Conservation (phyloP, 2,329 filamentous ascomycete genomes). For the Berkeleyomyces rouxiae region DNA sequence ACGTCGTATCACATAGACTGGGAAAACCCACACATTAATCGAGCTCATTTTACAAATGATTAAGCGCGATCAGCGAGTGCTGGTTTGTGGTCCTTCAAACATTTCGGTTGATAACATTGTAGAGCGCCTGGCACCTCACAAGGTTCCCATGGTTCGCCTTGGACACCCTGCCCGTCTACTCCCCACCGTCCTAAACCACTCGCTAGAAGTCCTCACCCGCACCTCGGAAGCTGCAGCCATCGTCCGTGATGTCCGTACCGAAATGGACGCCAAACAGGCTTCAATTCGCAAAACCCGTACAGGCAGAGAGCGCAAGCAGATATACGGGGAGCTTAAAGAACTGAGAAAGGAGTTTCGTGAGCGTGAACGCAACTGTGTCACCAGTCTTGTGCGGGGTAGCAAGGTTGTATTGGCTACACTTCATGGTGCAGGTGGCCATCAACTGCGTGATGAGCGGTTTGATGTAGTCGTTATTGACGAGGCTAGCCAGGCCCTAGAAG, state of each 20-base stretch:
- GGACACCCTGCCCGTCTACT: slow-evolving; percentile 85
- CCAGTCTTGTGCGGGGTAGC: slow-evolving; percentile 55
- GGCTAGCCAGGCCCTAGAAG: slow-evolving; percentile 86
- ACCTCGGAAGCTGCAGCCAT: slow-evolving; percentile 82
- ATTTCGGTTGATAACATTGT: slow-evolving; percentile 98
- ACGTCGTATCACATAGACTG: slow-evolving; percentile 38
- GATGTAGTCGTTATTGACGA: slow-evolving; percentile 95
- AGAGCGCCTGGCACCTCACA: slow-evolving; percentile 71
- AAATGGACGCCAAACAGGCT: slow-evolving; percentile 85
- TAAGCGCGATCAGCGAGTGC: slow-evolving; percentile 51
- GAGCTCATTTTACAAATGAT: slow-evolving; percentile 88
- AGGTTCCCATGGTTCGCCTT: slow-evolving; percentile 72
- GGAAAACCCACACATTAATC: slow-evolving; percentile 91
- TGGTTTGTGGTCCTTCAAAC: slow-evolving; percentile 95
- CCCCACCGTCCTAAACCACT: slow-evolving; percentile 75
- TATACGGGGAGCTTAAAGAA: slow-evolving; percentile 74
- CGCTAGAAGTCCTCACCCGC: slow-evolving; percentile 75
- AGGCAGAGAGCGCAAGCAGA: slow-evolving; percentile 59
- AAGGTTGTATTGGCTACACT: slow-evolving; percentile 84
- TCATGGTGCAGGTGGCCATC: slow-evolving; percentile 76
- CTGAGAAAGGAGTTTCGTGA: slow-evolving; percentile 77
- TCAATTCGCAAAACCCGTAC: slow-evolving; percentile 75
- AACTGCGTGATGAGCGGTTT: slow-evolving; percentile 64
- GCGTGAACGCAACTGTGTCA: slow-evolving; percentile 67
- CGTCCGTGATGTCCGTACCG: slow-evolving; percentile 73